Conservation (phyloP, 2,329 filamentous ascomycete species). For the Hypomyces perniciosus region DNA sequence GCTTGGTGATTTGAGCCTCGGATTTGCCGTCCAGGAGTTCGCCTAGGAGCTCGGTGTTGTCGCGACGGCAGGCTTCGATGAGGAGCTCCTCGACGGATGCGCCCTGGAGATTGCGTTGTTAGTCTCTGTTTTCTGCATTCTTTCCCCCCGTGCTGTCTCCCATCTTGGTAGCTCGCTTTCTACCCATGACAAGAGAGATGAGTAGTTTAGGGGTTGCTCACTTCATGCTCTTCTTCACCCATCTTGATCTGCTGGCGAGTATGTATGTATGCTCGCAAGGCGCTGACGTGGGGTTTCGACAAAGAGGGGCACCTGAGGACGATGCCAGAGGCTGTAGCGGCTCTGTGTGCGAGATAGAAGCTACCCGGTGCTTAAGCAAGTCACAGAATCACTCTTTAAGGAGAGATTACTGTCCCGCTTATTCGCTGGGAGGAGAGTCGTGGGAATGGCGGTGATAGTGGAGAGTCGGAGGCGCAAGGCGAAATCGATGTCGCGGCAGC, state of each 20-base stretch:
- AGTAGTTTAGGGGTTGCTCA: neutral
- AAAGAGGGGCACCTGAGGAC: neutral
- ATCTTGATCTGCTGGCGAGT: conserved; percentile 1
- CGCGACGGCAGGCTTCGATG: conserved; percentile 86
- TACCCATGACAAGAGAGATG: neutral
- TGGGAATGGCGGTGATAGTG: neutral
- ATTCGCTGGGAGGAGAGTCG: neutral
- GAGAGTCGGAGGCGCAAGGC: neutral
- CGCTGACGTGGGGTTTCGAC: neutral
- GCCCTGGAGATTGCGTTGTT: conserved; percentile 48
- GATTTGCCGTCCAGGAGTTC: conserved; percentile 61
- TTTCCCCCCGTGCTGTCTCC: neutral
- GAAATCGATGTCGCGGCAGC: neutral
- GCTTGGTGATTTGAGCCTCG: conserved; percentile 61
- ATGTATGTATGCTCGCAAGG: no score
- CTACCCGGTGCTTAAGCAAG: neutral
- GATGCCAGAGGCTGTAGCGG: no score
- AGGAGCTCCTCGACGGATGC: conserved; percentile 79
- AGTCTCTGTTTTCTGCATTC: neutral
- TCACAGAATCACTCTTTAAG: neutral
- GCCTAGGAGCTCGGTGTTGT: conserved; percentile 80
- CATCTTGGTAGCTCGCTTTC: neutral
- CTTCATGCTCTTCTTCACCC: conserved; percentile 19
- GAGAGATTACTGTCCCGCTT: neutral
- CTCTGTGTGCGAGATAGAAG: no score